Evolutionary conservation across 768 basidiomycete genomes (phyloP).

Genomic region (Pulveroboletus frians): DNA sequence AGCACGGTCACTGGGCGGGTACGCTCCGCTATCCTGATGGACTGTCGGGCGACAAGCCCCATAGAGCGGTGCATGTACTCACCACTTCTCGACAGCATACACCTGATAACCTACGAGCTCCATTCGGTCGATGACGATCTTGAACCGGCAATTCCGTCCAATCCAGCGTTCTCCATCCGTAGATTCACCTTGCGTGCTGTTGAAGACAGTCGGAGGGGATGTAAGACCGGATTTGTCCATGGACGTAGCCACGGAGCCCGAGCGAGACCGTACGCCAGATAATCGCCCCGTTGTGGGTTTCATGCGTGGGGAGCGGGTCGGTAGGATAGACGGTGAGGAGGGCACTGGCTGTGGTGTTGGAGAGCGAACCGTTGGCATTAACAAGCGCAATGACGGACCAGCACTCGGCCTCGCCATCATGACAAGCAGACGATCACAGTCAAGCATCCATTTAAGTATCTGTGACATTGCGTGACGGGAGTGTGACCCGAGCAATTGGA

Average conservation of each 20-base stretch:
- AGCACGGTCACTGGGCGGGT: constrained; percentile 55
- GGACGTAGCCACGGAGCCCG: constrained; percentile 27
- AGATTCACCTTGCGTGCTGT: constrained; percentile 9
- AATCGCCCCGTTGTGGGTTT: constrained; percentile 24
- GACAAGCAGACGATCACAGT: background rate
- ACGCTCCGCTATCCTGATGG: constrained; percentile 60
- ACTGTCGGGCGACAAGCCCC: background rate
- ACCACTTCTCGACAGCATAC: constrained; percentile 87
- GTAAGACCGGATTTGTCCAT: constrained; percentile 11
- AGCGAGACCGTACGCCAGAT: constrained; percentile 30
- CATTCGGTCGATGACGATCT: constrained; percentile 43
- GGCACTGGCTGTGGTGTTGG: constrained; percentile 7
- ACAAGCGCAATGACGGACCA: constrained; percentile 15
- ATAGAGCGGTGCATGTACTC: constrained; percentile 10
- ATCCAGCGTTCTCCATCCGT: constrained; percentile 39
- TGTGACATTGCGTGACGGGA: constrained; percentile 11
- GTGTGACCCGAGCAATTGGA: constrained; percentile 4
- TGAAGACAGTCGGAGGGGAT: constrained; percentile 3
- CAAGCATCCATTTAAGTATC: background rate
- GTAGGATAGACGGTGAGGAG: constrained; percentile 10
- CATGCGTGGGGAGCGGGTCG: constrained; percentile 22
- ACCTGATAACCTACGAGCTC: constrained; percentile 63
- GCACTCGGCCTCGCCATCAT: constrained; percentile 23
- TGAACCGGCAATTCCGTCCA: constrained; percentile 42
- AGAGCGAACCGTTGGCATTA: constrained; percentile 33